Base-by-base conservation (phyloP, 192 early-diverging fungal species). In the Linnemannia elongata region DNA sequence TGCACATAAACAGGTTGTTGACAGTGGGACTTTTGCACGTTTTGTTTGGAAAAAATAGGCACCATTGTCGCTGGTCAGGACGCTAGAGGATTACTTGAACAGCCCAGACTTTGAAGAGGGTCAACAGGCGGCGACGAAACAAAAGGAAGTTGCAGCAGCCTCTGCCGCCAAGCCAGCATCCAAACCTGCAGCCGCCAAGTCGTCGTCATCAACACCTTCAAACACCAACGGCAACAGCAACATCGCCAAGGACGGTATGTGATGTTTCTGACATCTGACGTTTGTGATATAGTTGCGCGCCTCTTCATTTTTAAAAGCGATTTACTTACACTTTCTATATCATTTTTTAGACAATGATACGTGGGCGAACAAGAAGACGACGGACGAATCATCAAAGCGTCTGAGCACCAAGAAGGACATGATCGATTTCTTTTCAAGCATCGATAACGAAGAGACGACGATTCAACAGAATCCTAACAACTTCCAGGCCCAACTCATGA, bases 41-140 rank as follows among this genome's bases (percentile, higher is more conserved):
- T 22, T 78, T 33, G 15, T 3, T 69, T 72, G 27, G 27, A 33
- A 36, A 4, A 47, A 47, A 39, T 74, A 94, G 92, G 93, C 95
- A 1, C 95, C 95, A 12, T 78, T 94, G 27, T 95, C 94, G 2
- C 81, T 96, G 36, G 93, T 91, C 68, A 85, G 89, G 70, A 91
- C 91, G 9, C 81, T 96, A 71, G 94, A 96, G 84, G 94, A 93
- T 20, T 89, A 95, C 74, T 38, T 96, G 35, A 92, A 92, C 75
- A 91, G 93, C 69, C 94, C 95, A 1, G 94, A 96, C 78, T 96
- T 95, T 91, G 95, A 96, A 72, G 88, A 89, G 8, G 91, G 91
- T 39, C 89, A 93, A 75, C 74, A 69, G 30, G 57, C 76, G 1
- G 76, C 75, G n/a, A 39, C 72, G 18, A 87, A 87, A 18, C 24